A percentile compares a stretch with the other conserved stretches of the same genome.
These are phyloP conservation scores for Fomitopsis betulina DNA, from an alignment of 1,284 basidiomycete genomes.

Conservation along the genomic window DNA sequence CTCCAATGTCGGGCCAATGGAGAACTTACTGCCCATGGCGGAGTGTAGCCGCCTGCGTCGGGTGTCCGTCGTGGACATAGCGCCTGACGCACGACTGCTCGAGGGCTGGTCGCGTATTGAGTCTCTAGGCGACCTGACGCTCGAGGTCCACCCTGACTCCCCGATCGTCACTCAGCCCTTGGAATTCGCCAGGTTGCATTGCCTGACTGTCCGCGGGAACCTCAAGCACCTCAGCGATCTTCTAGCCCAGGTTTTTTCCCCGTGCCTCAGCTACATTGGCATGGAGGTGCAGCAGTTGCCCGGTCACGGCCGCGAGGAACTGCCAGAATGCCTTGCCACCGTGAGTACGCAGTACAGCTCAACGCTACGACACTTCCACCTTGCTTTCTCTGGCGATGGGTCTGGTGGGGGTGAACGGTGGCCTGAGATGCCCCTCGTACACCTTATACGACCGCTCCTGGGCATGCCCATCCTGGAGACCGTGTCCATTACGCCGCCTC, in stretches of 20 bases:
- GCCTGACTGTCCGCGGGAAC: neutral
- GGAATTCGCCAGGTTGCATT: neutral
- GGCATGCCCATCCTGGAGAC: neutral
- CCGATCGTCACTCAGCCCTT: neutral
- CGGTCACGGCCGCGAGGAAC: neutral
- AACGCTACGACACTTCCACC: neutral
- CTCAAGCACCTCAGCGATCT: neutral
- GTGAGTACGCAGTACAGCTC: neutral
- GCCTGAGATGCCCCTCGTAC: neutral
- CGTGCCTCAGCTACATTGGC: neutral
- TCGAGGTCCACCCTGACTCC: neutral
- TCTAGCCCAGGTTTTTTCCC: neutral
- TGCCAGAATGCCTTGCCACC: neutral
- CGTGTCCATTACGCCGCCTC: neutral
- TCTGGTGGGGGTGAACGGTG: neutral
- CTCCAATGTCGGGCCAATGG: conserved; percentile 1
- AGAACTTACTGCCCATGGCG: neutral
- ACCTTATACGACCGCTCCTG: neutral
- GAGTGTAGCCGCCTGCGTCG: neutral
- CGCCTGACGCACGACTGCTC: neutral
- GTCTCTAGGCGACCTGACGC: neutral
- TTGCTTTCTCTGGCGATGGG: neutral
- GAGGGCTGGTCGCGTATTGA: neutral
- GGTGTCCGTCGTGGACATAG: neutral
- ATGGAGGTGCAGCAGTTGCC: neutral